Evolutionary conservation across 805 yeast genomes (phyloP).

Genomic region (Maudiozyma barnettii): DNA sequence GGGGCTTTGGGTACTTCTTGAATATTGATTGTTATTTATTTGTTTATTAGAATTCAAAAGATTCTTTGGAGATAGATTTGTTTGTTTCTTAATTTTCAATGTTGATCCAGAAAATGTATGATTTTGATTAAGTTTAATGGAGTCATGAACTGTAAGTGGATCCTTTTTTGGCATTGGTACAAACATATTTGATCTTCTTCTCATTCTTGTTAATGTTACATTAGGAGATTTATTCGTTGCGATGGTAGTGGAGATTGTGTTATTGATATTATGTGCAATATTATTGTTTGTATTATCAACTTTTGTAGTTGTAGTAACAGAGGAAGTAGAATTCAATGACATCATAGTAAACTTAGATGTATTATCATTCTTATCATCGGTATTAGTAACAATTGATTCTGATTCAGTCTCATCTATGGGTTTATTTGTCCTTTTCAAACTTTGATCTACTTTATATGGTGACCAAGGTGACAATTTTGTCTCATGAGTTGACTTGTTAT

Average conservation of each 20-base stretch:
- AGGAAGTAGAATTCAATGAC: not conserved
- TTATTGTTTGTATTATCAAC: not conserved
- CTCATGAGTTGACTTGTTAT: too few relatives aligned
- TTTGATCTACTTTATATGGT: slow-evolving; percentile 19
- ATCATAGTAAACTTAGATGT: not conserved
- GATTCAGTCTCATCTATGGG: not conserved
- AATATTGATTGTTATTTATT: not conserved
- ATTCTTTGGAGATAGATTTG: slow-evolving; percentile 4
- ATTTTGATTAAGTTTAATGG: not conserved
- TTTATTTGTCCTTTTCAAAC: slow-evolving; percentile 2
- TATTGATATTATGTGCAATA: too few relatives aligned
- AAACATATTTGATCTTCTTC: slow-evolving; percentile 27
- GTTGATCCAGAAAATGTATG: slow-evolving; percentile 5
- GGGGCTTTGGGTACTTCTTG: slow-evolving; percentile 6
- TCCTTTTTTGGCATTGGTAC: slow-evolving; percentile 29
- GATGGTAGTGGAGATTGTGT: not conserved
- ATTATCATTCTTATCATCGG: not conserved
- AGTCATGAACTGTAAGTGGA: slow-evolving; percentile 20
- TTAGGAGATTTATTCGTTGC: slow-evolving; percentile 2
- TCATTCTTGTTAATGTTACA: slow-evolving; percentile 5
- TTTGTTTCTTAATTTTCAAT: not conserved
- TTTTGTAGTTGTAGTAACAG: not conserved
- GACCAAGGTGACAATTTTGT: slow-evolving; percentile 21
- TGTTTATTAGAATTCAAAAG: not conserved
- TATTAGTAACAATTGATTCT: not conserved